Evolutionary conservation across 2,329 filamentous ascomycete genomes (phyloP).

Genomic region (Talaromyces piceae): DNA sequence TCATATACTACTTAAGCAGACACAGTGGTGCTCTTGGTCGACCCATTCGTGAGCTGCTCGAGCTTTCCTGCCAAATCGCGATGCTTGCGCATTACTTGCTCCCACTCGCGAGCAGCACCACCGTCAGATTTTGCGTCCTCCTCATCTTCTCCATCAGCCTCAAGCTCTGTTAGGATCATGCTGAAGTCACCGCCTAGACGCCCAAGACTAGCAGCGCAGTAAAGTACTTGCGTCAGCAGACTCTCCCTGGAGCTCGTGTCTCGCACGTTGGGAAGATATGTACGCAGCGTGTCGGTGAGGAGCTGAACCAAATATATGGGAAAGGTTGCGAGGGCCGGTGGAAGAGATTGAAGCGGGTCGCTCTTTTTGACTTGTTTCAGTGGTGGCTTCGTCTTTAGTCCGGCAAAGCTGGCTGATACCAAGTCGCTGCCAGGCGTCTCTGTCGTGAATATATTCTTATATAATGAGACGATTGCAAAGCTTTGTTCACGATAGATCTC

Average conservation of each 20-base stretch:
- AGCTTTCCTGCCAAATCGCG: slow-evolving; percentile 68
- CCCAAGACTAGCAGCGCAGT: slow-evolving; percentile 85
- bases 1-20: slow-evolving; percentile 1
- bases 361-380: slow-evolving; percentile 18
- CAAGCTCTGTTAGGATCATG: slow-evolving; percentile 65
- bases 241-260: slow-evolving; percentile 78
- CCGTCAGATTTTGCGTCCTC: slow-evolving; percentile 41
- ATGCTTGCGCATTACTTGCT: slow-evolving; percentile 81
- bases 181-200: slow-evolving; percentile 89
- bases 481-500: slow-evolving; percentile 97
- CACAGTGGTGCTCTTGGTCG: slow-evolving; percentile 13
- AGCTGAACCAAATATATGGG: slow-evolving; percentile 75
- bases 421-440: slow-evolving; percentile 31
- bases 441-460: slow-evolving; percentile 76
- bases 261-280: slow-evolving; percentile 72
- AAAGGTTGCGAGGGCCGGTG: slow-evolving; percentile 74
- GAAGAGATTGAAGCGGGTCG: slow-evolving; percentile 47
- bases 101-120: slow-evolving; percentile 55
- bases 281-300: slow-evolving; percentile 65
- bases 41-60: slow-evolving; percentile 31
- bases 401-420: slow-evolving; percentile 6
- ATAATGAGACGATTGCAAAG: slow-evolving; percentile 92
- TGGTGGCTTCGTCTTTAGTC: slow-evolving; percentile 17
- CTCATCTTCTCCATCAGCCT: slow-evolving; percentile 25
- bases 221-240: slow-evolving; percentile 83